Evolutionary conservation across 2,329 filamentous ascomycete species (phyloP), one percentile per base, ranked within the genome.

Genomic region (Ophiostoma novo-ulmi): DNA sequence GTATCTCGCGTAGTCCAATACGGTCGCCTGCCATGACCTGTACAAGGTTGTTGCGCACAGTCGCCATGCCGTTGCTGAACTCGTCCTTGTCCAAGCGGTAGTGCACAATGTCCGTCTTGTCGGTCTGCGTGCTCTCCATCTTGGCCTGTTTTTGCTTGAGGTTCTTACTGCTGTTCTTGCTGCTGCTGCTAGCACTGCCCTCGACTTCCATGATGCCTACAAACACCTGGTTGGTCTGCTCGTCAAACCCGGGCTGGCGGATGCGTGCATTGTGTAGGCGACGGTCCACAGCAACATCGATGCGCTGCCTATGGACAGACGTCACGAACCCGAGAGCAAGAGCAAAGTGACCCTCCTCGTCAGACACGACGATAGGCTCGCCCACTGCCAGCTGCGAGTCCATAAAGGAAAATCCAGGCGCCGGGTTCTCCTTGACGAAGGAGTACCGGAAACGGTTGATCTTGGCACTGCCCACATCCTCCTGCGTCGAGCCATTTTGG

Each of bases 21-120:
- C 90, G 83, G 63, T 88, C 87, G 74, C 93, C 88, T 58, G 92
- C 88, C 94, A 99, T 98, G 76, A 97, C 87, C 75, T 94, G 92
- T 41, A 98, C 88, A 0, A 99, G 85, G 75, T 98, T 99, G 80
- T 97, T 97, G 69, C 95, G 89, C 65, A 97, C 92, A 39, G 91
- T 91, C 3, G 95, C 93, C 92, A 99, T 97, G 71, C 95, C 95
- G 76, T 97, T 98, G 80, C 93, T 97, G 80, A 99, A 99, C 77
- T 99, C 95, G 76, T 99, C 95, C 78, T 97, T 97, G 80, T 99
- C 95, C 4, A 99, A 83, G 35, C 95, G 90, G 76, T 97, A 99
- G 67, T 88, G 84, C 6, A 91, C 81, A 4, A 86, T 86, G 4
- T 85, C 79, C 71, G n/a, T 14, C 5, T 35, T 20, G 44, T 48